These are phyloP conservation scores for Penicillium sp. DNA, from an alignment of 2,329 filamentous ascomycete genomes.

Conservation along the genomic window DNA sequence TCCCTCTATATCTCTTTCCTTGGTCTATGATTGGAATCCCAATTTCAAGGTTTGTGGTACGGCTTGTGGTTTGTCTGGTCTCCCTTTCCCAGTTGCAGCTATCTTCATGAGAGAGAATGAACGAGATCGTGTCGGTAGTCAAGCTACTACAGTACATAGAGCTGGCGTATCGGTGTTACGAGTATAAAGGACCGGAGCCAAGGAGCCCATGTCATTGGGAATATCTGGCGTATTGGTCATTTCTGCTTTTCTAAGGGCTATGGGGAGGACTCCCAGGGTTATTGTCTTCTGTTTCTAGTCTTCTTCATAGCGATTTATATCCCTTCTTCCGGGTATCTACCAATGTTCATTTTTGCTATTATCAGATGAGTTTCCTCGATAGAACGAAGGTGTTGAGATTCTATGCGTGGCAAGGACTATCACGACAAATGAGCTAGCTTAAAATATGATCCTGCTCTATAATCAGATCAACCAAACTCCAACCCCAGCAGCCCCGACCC, in stretches of 20 bases:
- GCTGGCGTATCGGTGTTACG: not conserved
- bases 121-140: not conserved
- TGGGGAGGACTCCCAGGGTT: not conserved
- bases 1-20: not conserved
- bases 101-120: constrained; percentile 3
- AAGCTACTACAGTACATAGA: not conserved
- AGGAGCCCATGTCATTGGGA: not conserved
- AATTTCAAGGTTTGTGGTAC: not conserved
- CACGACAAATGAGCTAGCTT: not conserved
- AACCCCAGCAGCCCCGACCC: not conserved
- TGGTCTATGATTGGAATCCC: not conserved
- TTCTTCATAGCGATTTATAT: not conserved
- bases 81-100: not conserved
- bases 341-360: no score
- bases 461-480: not conserved
- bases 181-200: not conserved
- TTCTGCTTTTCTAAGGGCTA: not conserved
- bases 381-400: not conserved
- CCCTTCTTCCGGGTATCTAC: not conserved
- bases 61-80: not conserved
- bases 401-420: not conserved
- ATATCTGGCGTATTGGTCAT: not conserved
- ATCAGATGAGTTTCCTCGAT: not conserved
- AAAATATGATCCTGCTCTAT: not conserved
- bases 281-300: not conserved